Percentiles rank a stretch among this genome's conserved stretches.
phyloP scores from a whole-genome alignment of 805 yeast species.

The Candida pseudofarinosa region DNA sequence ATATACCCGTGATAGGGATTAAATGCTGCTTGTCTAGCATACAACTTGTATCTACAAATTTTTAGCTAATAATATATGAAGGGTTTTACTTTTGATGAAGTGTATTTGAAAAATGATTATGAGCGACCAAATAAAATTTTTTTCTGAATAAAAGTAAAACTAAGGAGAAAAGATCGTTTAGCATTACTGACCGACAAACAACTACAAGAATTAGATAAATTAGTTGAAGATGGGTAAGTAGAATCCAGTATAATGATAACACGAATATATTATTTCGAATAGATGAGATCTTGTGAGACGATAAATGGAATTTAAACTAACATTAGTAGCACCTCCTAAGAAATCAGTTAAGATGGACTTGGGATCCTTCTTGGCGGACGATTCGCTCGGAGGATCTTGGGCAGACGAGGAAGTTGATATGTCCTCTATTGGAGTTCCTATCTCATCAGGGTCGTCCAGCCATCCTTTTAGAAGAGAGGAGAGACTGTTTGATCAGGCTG shows the following conservation, averaged over 20 bases:
- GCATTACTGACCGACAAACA: neutral
- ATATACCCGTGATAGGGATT: no score
- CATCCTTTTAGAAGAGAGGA: constrained; percentile 11
- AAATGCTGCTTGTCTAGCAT: no score
- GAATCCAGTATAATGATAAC: neutral
- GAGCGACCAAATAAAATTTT: neutral
- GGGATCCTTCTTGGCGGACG: constrained; percentile 78
- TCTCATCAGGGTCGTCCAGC: constrained; percentile 22
- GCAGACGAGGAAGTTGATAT: constrained; percentile 80
- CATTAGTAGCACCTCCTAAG: constrained; percentile 39
- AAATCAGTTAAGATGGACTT: constrained; percentile 78
- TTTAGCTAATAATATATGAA: neutral
- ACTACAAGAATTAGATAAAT: neutral
- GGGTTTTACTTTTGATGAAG: neutral
- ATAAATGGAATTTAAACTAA: constrained; percentile 8
- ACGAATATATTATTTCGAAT: neutral
- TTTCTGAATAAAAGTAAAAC: neutral
- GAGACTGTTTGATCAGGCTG: constrained; percentile 1
- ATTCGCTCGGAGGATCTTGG: constrained; percentile 74
- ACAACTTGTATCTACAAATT: neutral
- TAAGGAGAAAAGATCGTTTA: neutral
- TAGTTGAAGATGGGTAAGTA: constrained; percentile 10
- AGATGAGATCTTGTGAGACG: neutral
- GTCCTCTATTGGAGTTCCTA: constrained; percentile 55
- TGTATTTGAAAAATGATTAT: neutral